phyloP scores from a whole-genome alignment of 2,329 filamentous ascomycete genomes.

The Eutypella sp. region DNA sequence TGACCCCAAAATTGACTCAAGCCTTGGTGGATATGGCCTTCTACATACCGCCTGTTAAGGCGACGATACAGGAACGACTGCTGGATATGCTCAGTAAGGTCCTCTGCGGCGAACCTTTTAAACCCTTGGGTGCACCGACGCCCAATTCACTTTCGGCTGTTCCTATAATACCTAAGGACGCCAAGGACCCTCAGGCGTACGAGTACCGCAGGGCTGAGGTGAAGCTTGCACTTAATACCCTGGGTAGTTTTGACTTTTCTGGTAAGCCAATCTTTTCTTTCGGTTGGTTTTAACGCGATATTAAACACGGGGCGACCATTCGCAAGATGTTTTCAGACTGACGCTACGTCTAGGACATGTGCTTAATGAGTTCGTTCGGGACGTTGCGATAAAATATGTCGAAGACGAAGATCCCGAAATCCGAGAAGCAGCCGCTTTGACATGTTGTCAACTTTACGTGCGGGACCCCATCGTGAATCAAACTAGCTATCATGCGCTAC shows the following conservation, averaged over 20 bases:
- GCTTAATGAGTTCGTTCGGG: conserved; percentile 95
- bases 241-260: conserved; percentile 96
- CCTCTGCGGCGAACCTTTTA: conserved; percentile 85
- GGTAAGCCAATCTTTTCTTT: conserved; percentile 35
- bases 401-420: conserved; percentile 94
- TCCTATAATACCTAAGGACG: conserved; percentile 80
- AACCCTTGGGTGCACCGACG: conserved; percentile 84
- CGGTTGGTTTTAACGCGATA: background rate
- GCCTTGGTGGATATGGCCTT: conserved; percentile 98
- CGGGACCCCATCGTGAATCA: conserved; percentile 97
- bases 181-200: conserved; percentile 75
- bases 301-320: background rate
- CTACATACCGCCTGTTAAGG: conserved; percentile 92
- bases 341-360: conserved; percentile 58
- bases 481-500: conserved; percentile 92
- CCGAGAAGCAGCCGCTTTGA: conserved; percentile 88
- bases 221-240: conserved; percentile 85
- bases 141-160: conserved; percentile 74
- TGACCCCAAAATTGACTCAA: conserved; percentile 90
- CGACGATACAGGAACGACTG: conserved; percentile 87
- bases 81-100: conserved; percentile 94
- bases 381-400: conserved; percentile 96
- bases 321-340: conserved; percentile 5
- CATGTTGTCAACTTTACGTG: conserved; percentile 96
- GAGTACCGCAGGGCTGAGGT: conserved; percentile 81